Conservation (phyloP, 768 basidiomycete genomes). For the Symmetrospora coprosmae region DNA sequence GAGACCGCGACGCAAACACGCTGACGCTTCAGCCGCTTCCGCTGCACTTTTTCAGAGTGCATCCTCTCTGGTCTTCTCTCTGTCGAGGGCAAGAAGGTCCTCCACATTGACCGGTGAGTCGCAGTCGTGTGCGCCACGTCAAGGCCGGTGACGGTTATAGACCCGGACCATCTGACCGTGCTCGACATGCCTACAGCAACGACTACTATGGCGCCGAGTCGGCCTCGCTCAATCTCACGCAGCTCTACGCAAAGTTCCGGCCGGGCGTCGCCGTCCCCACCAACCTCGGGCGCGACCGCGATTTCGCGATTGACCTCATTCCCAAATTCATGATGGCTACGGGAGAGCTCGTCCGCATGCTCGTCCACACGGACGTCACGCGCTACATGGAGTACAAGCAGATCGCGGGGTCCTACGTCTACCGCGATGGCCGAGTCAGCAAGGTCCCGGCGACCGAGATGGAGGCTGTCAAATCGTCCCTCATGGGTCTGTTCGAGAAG, state of each 20-base stretch:
- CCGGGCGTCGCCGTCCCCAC: slow-evolving; percentile 57
- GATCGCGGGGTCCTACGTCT: slow-evolving; percentile 95
- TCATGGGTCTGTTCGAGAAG: slow-evolving; percentile 99
- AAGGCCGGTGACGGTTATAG: background rate
- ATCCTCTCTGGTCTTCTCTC: slow-evolving; percentile 93
- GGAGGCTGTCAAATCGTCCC: slow-evolving; percentile 82
- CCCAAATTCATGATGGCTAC: slow-evolving; percentile 99
- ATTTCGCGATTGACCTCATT: slow-evolving; percentile 87
- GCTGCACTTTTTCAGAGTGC: slow-evolving; percentile 50
- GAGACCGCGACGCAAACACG: too few relatives aligned
- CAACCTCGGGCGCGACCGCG: slow-evolving; percentile 86
- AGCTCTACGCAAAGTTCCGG: slow-evolving; percentile 95
- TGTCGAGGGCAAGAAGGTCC: slow-evolving; percentile 99
- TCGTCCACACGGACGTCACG: slow-evolving; percentile 96
- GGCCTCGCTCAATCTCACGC: slow-evolving; percentile 90
- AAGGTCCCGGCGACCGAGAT: slow-evolving; percentile 96
- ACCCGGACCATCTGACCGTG: too few relatives aligned
- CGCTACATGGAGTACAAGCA: slow-evolving; percentile 99
- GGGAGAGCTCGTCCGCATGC: slow-evolving; percentile 91
- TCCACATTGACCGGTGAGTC: slow-evolving; percentile 71
- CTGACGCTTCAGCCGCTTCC: too few relatives aligned
- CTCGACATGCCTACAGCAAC: slow-evolving; percentile 41
- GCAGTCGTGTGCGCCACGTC: background rate
- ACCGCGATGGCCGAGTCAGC: slow-evolving; percentile 86
- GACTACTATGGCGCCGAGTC: slow-evolving; percentile 98